Evolutionary conservation across 192 early-diverging fungal genomes (phyloP).

Genomic region (Coemansia javaensis): DNA sequence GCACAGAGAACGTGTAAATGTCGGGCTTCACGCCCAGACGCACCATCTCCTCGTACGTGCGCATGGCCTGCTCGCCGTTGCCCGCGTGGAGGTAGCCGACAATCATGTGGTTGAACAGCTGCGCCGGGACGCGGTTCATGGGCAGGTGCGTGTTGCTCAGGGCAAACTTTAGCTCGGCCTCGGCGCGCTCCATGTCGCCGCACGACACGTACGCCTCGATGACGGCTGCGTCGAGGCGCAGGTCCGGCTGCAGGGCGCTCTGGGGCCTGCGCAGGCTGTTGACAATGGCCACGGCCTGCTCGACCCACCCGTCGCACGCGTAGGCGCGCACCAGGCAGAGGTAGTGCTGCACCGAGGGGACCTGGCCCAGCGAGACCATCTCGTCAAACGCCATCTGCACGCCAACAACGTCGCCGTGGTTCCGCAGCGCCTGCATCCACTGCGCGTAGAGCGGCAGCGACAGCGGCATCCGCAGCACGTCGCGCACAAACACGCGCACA

Average conservation of each 20-base stretch:
- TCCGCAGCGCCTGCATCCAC: constrained; percentile 44
- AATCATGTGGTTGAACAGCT: constrained; percentile 44
- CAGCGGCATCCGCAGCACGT: constrained; percentile 30
- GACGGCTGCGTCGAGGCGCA: constrained; percentile 32
- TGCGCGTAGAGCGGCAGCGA: constrained; percentile 37
- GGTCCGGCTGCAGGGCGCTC: constrained; percentile 15
- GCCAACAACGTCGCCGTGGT: constrained; percentile 41
- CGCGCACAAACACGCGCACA: constrained; percentile 27
- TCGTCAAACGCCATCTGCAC: constrained; percentile 45
- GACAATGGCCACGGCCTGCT: constrained; percentile 36
- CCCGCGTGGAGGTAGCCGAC: constrained; percentile 29
- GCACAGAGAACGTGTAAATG: constrained; percentile 68
- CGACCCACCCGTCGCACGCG: constrained; percentile 35
- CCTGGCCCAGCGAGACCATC: constrained; percentile 35
- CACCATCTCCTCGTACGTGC: constrained; percentile 74
- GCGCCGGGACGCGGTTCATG: constrained; percentile 24
- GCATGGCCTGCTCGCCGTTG: constrained; percentile 69
- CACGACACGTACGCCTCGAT: constrained; percentile 40
- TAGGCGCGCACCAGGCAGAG: constrained; percentile 38
- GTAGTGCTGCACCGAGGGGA: constrained; percentile 45
- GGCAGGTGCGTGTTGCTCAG: constrained; percentile 28
- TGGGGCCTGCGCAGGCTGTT: constrained; percentile 32
- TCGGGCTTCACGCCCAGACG: constrained; percentile 70
- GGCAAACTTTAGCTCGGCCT: constrained; percentile 28
- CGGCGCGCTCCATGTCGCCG: constrained; percentile 32